Evolutionary conservation across 2,329 filamentous ascomycete genomes (phyloP).

Genomic region (Monosporascus sp.): DNA sequence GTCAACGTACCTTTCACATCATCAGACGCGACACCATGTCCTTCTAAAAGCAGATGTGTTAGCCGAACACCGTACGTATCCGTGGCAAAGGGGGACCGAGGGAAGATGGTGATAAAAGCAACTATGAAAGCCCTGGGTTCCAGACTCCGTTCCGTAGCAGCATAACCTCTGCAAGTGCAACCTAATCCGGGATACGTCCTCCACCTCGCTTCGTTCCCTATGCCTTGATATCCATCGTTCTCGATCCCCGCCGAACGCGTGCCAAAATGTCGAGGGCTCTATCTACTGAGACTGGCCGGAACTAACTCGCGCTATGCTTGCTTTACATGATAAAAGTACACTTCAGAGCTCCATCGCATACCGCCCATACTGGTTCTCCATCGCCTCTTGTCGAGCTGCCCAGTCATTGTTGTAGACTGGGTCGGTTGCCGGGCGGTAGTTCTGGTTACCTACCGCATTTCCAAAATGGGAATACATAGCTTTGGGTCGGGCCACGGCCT

Average conservation of each 20-base stretch:
- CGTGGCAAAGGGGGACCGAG: not conserved
- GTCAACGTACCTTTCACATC: not conserved
- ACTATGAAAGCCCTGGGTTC: not conserved
- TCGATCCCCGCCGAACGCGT: not conserved
- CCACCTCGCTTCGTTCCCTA: not conserved
- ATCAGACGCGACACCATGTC: not conserved
- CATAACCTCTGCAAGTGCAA: not conserved
- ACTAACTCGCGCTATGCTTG: not conserved
- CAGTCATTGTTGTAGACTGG: constrained; percentile 58
- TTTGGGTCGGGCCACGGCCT: constrained; percentile 27
- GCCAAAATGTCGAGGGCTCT: not conserved
- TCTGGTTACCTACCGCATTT: constrained; percentile 29
- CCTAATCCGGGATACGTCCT: not conserved
- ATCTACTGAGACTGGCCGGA: not conserved
- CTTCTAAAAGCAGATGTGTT: not conserved
- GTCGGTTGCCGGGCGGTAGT: constrained; percentile 56
- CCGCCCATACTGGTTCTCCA: constrained; percentile 65
- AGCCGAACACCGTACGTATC: not conserved
- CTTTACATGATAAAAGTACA: not conserved
- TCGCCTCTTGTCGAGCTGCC: constrained; percentile 46
- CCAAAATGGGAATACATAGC: constrained; percentile 41
- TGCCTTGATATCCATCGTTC: not conserved
- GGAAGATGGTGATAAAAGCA: not conserved
- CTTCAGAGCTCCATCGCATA: constrained; percentile 37
- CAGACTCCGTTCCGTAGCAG: not conserved